Evolutionary conservation across 2,329 filamentous ascomycete genomes (phyloP).

Genomic region (Ascochyta koolunga): DNA sequence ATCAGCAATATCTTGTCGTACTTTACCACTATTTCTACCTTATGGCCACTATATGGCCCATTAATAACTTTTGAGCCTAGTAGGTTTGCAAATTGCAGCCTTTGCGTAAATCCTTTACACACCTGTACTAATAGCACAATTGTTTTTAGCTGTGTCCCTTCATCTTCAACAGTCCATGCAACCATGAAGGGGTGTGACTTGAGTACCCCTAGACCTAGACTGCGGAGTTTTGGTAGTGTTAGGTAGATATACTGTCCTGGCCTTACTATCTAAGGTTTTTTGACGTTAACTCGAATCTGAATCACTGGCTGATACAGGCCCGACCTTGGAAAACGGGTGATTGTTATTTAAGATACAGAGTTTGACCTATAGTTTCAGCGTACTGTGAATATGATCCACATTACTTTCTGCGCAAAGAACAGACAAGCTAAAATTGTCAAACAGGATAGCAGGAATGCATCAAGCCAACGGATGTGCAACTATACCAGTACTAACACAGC

Average conservation of each 20-base stretch:
- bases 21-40: background rate
- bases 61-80: background rate
- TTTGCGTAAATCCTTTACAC: slow-evolving; percentile 2
- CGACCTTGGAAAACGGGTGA: background rate
- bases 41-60: slow-evolving; percentile 6
- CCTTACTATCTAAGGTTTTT: background rate
- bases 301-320: background rate
- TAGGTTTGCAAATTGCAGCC: background rate
- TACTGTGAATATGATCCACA: background rate
- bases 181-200: slow-evolving; percentile 17
- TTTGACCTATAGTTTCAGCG: background rate
- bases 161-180: slow-evolving; percentile 5
- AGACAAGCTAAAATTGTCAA: background rate
- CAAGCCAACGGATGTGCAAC: background rate
- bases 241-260: slow-evolving; percentile 12
- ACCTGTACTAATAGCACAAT: slow-evolving; percentile 5
- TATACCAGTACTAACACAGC: slow-evolving; percentile 2
- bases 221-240: background rate
- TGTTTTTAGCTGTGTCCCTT: background rate
- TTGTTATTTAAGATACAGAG: background rate
- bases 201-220: slow-evolving; percentile 3
- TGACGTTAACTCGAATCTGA: slow-evolving; percentile 2
- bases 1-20: slow-evolving; percentile 20
- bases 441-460: background rate
- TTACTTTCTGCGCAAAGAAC: slow-evolving; percentile 4